Evolutionary conservation across 306 rosid species (phyloP).

Genomic region (Phaseolus lunatus): DNA sequence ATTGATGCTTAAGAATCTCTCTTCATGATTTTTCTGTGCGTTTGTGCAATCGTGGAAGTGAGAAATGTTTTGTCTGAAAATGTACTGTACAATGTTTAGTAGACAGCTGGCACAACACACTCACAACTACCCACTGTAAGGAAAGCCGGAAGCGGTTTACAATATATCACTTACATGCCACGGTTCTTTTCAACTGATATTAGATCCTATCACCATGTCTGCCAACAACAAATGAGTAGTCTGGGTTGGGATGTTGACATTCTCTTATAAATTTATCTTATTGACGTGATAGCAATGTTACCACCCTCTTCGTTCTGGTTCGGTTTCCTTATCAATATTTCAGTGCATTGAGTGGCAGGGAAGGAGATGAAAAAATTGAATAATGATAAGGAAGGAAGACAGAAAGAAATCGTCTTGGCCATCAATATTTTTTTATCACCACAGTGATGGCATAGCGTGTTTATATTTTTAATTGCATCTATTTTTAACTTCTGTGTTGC

Average conservation of each 20-base stretch:
- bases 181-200: background rate
- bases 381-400: too few relatives aligned
- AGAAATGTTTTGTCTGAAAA: conserved; percentile 15
- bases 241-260: background rate
- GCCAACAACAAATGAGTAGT: background rate
- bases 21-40: conserved; percentile 4
- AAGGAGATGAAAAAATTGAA: too few relatives aligned
- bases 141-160: too few relatives aligned
- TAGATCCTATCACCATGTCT: background rate
- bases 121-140: too few relatives aligned
- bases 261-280: too few relatives aligned
- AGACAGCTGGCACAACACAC: too few relatives aligned
- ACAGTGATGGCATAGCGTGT: conserved; percentile 16
- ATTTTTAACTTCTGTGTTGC: conserved; percentile 6
- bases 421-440: background rate
- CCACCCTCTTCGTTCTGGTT: too few relatives aligned
- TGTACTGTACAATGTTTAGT: background rate
- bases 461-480: background rate
- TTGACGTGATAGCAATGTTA: too few relatives aligned
- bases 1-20: conserved; percentile 13
- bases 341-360: too few relatives aligned
- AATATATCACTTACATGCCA: too few relatives aligned
- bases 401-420: background rate
- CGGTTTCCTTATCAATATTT: too few relatives aligned
- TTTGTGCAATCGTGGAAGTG: conserved; percentile 20